phyloP scores from a whole-genome alignment of 1,284 basidiomycete genomes.

The Ganoderma meredithae region DNA sequence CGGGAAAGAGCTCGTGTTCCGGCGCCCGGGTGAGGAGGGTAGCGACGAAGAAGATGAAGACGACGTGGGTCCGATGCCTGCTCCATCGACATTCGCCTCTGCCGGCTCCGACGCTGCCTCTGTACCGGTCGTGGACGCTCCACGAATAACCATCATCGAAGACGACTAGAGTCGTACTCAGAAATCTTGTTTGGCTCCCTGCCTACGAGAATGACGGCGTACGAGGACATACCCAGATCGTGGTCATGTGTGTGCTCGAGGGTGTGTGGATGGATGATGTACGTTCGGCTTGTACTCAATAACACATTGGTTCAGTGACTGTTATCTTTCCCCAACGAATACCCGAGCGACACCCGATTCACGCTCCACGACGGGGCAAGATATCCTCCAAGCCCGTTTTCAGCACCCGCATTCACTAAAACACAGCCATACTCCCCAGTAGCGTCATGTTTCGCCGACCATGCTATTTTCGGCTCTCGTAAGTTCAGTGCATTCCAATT shows the following conservation, averaged over 20 bases:
- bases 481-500: not conserved
- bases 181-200: not conserved
- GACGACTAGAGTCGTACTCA: constrained; percentile 47
- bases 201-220: not conserved
- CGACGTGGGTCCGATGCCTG: constrained; percentile 38
- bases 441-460: not conserved
- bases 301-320: constrained; percentile 12
- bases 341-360: constrained; percentile 12
- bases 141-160: constrained; percentile 59
- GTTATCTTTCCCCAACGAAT: constrained; percentile 10
- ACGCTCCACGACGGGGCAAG: not conserved
- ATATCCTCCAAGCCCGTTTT: constrained; percentile 1
- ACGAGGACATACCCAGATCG: constrained; percentile 11
- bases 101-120: constrained; percentile 20
- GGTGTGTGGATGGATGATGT: constrained; percentile 19
- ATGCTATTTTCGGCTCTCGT: not conserved
- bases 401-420: constrained; percentile 15
- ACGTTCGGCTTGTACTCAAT: constrained; percentile 24
- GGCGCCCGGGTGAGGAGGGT: constrained; percentile 58
- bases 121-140: constrained; percentile 44
- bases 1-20: constrained; percentile 66
- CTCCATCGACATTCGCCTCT: constrained; percentile 24
- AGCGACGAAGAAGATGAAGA: constrained; percentile 49
- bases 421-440: not conserved
- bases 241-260: constrained; percentile 11